These are phyloP conservation scores for Rhynchosporium secalis DNA, from an alignment of 2,329 filamentous ascomycete genomes.

Conservation along the genomic window DNA sequence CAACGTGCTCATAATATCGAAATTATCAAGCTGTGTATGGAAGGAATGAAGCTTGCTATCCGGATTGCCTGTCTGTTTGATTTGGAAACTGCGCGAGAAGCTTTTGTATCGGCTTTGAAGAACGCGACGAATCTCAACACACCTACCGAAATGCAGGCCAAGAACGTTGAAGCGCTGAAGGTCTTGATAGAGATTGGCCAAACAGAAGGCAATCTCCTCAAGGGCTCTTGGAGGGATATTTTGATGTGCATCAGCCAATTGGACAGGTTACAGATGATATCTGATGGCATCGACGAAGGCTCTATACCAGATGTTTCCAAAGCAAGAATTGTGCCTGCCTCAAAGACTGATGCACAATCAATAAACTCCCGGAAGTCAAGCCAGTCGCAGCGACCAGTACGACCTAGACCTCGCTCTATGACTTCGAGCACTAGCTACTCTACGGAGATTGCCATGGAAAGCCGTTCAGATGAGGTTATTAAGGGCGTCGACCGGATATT, in stretches of 20 bases:
- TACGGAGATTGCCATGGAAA: constrained; percentile 84
- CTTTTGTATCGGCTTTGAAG: constrained; percentile 89
- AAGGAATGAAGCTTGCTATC: constrained; percentile 92
- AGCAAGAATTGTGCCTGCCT: constrained; percentile 65
- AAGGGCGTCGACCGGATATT: constrained; percentile 95
- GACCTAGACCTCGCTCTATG: constrained; percentile 52
- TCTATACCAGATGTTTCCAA: constrained; percentile 89
- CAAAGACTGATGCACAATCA: constrained; percentile 49
- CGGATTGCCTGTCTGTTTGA: constrained; percentile 93
- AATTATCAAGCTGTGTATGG: constrained; percentile 87
- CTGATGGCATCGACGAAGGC: constrained; percentile 89
- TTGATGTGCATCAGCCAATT: constrained; percentile 94
- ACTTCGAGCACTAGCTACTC: constrained; percentile 53
- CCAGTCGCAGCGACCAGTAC: constrained; percentile 51
- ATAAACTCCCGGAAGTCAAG: constrained; percentile 64
- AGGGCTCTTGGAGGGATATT: constrained; percentile 92
- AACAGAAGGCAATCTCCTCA: constrained; percentile 86
- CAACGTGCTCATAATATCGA: constrained; percentile 93
- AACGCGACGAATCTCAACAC: constrained; percentile 97
- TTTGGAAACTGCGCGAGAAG: constrained; percentile 86
- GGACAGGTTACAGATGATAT: constrained; percentile 91
- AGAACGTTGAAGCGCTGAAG: constrained; percentile 94
- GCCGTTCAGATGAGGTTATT: constrained; percentile 88
- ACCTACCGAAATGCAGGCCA: constrained; percentile 88
- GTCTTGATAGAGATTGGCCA: constrained; percentile 89